Evolutionary conservation across 1,284 basidiomycete genomes (phyloP).

Genomic region (Moniliophthora roreri): DNA sequence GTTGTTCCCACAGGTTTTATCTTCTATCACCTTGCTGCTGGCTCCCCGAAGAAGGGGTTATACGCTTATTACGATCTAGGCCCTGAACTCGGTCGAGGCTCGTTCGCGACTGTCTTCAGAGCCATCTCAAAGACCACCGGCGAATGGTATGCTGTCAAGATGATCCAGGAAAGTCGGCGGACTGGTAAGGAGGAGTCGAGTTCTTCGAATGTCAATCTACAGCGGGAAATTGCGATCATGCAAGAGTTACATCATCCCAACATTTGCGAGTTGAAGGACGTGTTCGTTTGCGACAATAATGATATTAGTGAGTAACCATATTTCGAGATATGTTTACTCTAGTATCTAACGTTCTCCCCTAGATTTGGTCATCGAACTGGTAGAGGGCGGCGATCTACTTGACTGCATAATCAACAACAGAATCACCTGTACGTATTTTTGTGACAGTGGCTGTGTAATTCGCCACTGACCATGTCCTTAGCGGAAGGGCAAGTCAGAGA

Average conservation of each 20-base stretch:
- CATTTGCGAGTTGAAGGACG: conserved; percentile 80
- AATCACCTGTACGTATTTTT: conserved; percentile 55
- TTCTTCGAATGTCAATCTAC: conserved; percentile 27
- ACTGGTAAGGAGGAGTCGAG: conserved; percentile 6
- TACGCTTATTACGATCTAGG: conserved; percentile 65
- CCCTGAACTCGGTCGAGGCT: conserved; percentile 73
- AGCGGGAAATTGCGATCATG: conserved; percentile 80
- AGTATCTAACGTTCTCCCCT: conserved; percentile 11
- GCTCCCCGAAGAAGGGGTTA: conserved; percentile 48
- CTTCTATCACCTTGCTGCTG: conserved; percentile 47
- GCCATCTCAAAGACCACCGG: conserved; percentile 62
- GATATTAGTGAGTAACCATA: conserved; percentile 61
- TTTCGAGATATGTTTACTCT: neutral
- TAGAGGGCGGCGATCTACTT: conserved; percentile 88
- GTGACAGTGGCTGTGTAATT: neutral
- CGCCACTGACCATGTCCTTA: conserved; percentile 27
- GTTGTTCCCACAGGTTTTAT: conserved; percentile 12
- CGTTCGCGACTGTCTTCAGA: conserved; percentile 79
- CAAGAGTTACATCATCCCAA: conserved; percentile 75
- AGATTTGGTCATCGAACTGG: conserved; percentile 79
- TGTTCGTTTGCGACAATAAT: conserved; percentile 66
- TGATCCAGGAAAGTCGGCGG: conserved; percentile 51
- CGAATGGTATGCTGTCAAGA: conserved; percentile 73
- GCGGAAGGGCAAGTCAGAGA: conserved; percentile 58
- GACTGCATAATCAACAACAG: conserved; percentile 66